Evolutionary conservation across 225 moss, liverwort and hornwort genomes (phyloP), one percentile per base, ranked within the genome.

Genomic region (Ulota crispa): DNA sequence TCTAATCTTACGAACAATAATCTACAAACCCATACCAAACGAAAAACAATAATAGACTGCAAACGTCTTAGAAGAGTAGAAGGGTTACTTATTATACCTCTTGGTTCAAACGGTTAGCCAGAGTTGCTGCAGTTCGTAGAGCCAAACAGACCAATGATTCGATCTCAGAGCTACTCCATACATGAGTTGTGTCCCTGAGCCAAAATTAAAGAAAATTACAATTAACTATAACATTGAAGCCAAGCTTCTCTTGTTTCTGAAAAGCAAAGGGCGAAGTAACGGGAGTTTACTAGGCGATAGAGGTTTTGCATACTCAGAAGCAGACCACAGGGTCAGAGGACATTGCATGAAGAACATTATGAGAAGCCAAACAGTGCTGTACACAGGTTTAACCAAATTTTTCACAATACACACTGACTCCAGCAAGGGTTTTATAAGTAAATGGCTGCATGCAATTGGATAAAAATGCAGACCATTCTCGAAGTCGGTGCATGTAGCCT

Each of bases 401-500:
- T 53, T 42, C 68, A 59, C 16, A 60, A 13, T 19, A 45, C 20
- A 67, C 30, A 56, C 14, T 9, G 16, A 65, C 30, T 70, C 70
- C 36, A 57, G 24, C 39, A 70, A 50, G 32, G 3, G 67, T 43
- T 55, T n/a, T 39, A 45, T 28, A 56, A 45, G 30, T 36, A 50
- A 57, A 63, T 3, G 57, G 1, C 23, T 64, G 56, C 31, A 81
- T 54, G 63, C 37, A 43, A 72, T 30, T 69, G 68, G 43, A 65
- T 56, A 13, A 67, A 73, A 64, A 64, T 47, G 16, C 67, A 75
- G 11, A 87, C 94, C 92, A 87, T 26, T 87, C 88, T 80, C 88
- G 84, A 85, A 92, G 82, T 75, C 86, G 93, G 86, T 92, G 91
- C 81, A 97, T 92, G 36, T 89, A 94, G 59, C 89, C 85, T 19